phyloP scores from a whole-genome alignment of 257 asterid species.

The Anisodus tanguticus region DNA sequence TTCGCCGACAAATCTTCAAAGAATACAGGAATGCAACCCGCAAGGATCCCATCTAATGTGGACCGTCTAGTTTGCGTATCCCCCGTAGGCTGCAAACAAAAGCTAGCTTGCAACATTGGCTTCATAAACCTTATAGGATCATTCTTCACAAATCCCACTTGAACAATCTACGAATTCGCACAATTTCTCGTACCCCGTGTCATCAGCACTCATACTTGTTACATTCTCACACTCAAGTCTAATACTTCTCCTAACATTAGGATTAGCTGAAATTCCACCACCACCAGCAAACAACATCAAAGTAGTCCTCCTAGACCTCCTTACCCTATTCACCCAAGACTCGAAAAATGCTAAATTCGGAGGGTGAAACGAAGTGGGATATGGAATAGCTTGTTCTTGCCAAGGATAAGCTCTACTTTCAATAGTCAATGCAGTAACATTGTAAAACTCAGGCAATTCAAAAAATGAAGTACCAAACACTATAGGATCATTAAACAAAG shows the following conservation, averaged over 20 bases:
- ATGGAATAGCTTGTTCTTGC: constrained; percentile 86
- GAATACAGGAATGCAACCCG: constrained; percentile 95
- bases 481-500: constrained; percentile 61
- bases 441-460: constrained; percentile 80
- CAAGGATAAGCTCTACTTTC: constrained; percentile 86
- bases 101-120: constrained; percentile 83
- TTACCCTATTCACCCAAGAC: constrained; percentile 67
- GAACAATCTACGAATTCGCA: constrained; percentile 95
- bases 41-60: constrained; percentile 81
- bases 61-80: constrained; percentile 86
- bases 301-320: constrained; percentile 15
- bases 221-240: constrained; percentile 74
- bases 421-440: constrained; percentile 68
- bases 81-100: constrained; percentile 96
- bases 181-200: constrained; percentile 49
- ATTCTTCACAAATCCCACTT: constrained; percentile 82
- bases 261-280: constrained; percentile 84
- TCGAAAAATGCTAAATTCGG: constrained; percentile 61
- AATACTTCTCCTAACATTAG: constrained; percentile 80
- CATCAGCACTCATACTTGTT: constrained; percentile 35
- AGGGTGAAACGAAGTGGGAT: constrained; percentile 94
- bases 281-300: constrained; percentile 84
- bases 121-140: constrained; percentile 81
- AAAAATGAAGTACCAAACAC: constrained; percentile 84
- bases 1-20: constrained; percentile 80